These are phyloP conservation scores for Pulveroboletus ravenelii DNA, from an alignment of 768 basidiomycete species.

Conservation along the genomic window DNA sequence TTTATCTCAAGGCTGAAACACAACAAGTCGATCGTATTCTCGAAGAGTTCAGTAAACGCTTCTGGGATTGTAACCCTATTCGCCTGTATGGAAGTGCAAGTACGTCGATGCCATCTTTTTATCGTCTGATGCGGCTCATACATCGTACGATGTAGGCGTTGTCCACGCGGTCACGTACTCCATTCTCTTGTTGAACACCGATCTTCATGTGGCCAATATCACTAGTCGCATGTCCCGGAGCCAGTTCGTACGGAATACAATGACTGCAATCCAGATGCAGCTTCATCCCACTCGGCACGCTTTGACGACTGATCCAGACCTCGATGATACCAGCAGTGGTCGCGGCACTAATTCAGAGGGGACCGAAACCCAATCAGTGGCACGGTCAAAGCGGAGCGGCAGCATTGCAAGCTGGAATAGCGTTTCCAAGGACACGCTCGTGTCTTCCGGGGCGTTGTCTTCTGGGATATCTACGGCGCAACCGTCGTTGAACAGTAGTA, in stretches of 20 bases:
- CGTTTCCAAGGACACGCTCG: slow-evolving; percentile 56
- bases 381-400: slow-evolving; percentile 70
- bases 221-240: slow-evolving; percentile 82
- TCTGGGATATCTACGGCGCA: slow-evolving; percentile 32
- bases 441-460: slow-evolving; percentile 36
- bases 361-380: slow-evolving; percentile 40
- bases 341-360: slow-evolving; percentile 54
- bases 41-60: slow-evolving; percentile 84
- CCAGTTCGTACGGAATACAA: slow-evolving; percentile 91
- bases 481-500: slow-evolving; percentile 53
- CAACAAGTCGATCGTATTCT: slow-evolving; percentile 98
- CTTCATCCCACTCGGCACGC: slow-evolving; percentile 51
- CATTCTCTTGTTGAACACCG: slow-evolving; percentile 90
- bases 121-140: slow-evolving; percentile 1
- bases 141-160: slow-evolving; percentile 49
- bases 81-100: slow-evolving; percentile 81
- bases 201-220: slow-evolving; percentile 93
- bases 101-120: slow-evolving; percentile 35
- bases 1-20: slow-evolving; percentile 92
- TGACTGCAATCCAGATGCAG: slow-evolving; percentile 80
- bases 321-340: slow-evolving; percentile 62
- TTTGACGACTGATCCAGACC: slow-evolving; percentile 59
- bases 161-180: slow-evolving; percentile 96
- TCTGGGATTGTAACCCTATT: slow-evolving; percentile 85
- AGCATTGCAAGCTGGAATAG: slow-evolving; percentile 86